Base-by-base conservation (phyloP, 345 rosid species). In the Salix brachista region DNA sequence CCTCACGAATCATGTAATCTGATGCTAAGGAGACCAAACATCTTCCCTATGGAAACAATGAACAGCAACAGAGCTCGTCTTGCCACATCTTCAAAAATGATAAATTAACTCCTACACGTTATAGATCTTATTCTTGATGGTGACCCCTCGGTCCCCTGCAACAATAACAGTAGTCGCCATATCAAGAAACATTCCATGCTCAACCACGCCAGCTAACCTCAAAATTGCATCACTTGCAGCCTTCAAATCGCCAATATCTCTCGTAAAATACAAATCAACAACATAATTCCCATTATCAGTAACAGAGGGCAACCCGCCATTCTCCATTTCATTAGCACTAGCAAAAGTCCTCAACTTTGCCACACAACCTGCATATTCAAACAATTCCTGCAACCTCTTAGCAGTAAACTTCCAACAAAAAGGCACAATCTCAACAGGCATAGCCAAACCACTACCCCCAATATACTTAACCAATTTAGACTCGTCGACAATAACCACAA, bases 151-250 rank as follows among this genome's bases (percentile, higher is more conserved):
- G 85, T 90, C 94, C 75, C 97, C 92, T 16, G 98, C 97, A 79
- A 91, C 89, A 77, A 94, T 88, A 75, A 92, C 91, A 28, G 97
- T 90, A 36, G 97, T 90, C 41, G 94, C 97, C 98, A 94, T 94
- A 75, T 83, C 95, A 21, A 94, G 81, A 82, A 94, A 94, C 98
- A 94, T 92, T 0, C 97, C 97, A 74, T 94, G 98, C 86, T 94
- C 97, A 69, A 90, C 96, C 16, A 91, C 97, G 6, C 97, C 92
- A 26, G 97, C 82, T 19, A 94, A 78, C 86, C 97, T 84, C 83
- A 90, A 72, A 71, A 94, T 91, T 2, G 88, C 88, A 83, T 94
- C 97, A 34, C 95, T 88, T 0, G 88, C 97, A 25, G 62, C 87
- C 67, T 81, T 78, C 84, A 92, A 87, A 80, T 94, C 95, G 67